Percentiles rank a stretch among this genome's conserved stretches.
phyloP scores from a whole-genome alignment of 257 asterid genomes.

The Gentiana dahurica region DNA sequence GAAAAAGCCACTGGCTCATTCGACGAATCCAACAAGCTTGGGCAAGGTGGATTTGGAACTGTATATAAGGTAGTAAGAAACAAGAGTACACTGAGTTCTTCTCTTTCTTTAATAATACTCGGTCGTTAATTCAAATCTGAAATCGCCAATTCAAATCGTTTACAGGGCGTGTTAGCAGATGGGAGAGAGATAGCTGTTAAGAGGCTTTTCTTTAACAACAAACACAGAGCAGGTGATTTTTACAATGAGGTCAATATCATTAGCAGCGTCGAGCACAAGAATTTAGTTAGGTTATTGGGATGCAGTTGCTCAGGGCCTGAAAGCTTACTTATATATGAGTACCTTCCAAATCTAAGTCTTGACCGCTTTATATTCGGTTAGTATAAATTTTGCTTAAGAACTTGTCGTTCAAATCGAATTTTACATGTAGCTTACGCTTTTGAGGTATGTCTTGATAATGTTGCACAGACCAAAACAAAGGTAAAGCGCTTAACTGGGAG shows the following conservation, averaged over 20 bases:
- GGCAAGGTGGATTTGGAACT: conserved; percentile 92
- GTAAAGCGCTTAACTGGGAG: conserved; percentile 37
- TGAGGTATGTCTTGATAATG: background rate
- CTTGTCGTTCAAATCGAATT: background rate
- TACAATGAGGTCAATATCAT: conserved; percentile 87
- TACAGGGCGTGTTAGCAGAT: conserved; percentile 73
- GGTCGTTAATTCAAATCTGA: background rate
- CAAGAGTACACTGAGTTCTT: background rate
- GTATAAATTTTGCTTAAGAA: conserved; percentile 10
- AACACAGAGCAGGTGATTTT: conserved; percentile 86
- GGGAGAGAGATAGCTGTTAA: conserved; percentile 94
- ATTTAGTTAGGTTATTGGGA: conserved; percentile 73
- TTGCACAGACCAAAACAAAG: conserved; percentile 21
- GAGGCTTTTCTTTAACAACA: conserved; percentile 76
- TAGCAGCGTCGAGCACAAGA: conserved; percentile 86
- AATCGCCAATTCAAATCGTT: background rate
- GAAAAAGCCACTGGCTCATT: conserved; percentile 83
- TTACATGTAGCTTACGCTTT: background rate
- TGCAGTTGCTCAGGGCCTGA: conserved; percentile 96
- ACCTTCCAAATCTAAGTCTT: conserved; percentile 58
- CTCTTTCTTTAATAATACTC: background rate
- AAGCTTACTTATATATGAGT: conserved; percentile 86
- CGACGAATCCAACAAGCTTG: conserved; percentile 78
- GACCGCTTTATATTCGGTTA: conserved; percentile 72
- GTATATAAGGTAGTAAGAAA: conserved; percentile 55